Evolutionary conservation across 2,329 filamentous ascomycete genomes (phyloP), one percentile per base, ranked within the genome.

Genomic region (Ceratocystis smalleyi): DNA sequence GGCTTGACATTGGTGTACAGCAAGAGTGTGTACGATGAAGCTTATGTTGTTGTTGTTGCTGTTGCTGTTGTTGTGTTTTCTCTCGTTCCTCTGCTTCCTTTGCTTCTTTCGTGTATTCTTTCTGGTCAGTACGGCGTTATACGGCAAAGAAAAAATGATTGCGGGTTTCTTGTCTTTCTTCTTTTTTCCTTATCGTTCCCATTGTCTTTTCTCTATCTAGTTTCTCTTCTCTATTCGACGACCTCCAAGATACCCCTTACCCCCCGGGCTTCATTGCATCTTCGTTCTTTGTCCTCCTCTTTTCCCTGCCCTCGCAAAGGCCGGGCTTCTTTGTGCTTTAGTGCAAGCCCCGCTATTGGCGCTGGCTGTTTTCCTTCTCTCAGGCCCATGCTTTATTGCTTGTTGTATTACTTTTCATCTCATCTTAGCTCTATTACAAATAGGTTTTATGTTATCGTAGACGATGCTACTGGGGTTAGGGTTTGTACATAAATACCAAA

Each of bases 211-310:
- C 6, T n/a, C 47, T 61, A 22, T 51, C 43, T 27, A 40, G 35
- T 15, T 40, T 30, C 17, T 51, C 24, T 57, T 35, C 27, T 57
- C 54, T 24, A 6, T 30, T 57, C 54, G 8, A 57, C 17, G 54
- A 57, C 54, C 54, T 32, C 54, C 54, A 57, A 57, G 54, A 57
- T 57, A 57, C 54, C 54, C 54, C 54, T 35, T 57, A 57, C 54
- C 54, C 54, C 54, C 32, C 27, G 27, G 54, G 54, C 54, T 57
- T 57, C 24, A 32, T 35, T 57, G 54, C 54, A 57, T 35, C 27
- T 19, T 35, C 54, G 54, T 57, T 57, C 54, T 57, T 30, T 57
- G 54, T n/a, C 30, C 54, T 51, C 12, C 24, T 22, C 47, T 51
- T 35, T 35, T 4, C 32, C 3, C 32, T 12, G 12, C 32, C 35